Conservation (phyloP, 2,329 filamentous ascomycete species). For the Cladorrhinum sp. region DNA sequence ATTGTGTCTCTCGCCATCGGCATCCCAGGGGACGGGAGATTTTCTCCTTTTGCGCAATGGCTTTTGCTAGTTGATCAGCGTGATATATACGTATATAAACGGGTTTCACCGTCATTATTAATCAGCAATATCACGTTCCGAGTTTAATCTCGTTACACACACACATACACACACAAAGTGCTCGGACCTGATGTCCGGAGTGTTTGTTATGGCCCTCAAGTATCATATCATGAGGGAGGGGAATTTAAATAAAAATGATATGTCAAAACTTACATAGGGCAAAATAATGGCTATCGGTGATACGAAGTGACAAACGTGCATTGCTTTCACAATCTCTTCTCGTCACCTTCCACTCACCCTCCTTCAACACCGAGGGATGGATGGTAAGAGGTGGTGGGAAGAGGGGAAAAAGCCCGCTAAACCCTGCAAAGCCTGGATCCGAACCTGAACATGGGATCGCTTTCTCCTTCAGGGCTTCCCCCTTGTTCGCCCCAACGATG, state of each 20-base stretch:
- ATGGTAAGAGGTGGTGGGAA: neutral
- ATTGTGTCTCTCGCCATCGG: neutral
- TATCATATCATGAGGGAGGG: neutral
- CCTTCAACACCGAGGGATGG: neutral
- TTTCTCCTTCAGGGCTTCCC: neutral
- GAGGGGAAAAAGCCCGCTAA: neutral
- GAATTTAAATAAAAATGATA: neutral
- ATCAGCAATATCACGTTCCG: neutral
- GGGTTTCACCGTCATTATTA: neutral
- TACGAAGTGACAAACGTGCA: neutral
- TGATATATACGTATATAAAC: neutral
- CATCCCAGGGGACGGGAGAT: neutral
- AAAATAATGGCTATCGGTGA: neutral
- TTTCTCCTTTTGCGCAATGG: neutral
- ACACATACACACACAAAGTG: too few relatives aligned
- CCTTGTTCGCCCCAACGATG: neutral
- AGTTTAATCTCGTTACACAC: neutral
- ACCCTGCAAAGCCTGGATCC: neutral
- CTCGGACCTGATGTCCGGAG: too few relatives aligned
- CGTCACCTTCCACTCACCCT: neutral
- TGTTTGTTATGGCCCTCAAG: too few relatives aligned
- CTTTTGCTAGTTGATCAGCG: neutral
- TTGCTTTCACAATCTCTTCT: neutral
- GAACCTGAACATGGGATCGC: neutral
- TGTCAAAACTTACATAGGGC: neutral